Percentiles rank a stretch among this genome's conserved stretches.
These are phyloP conservation scores for Alternaria sp. DNA, from an alignment of 2,329 filamentous ascomycete genomes.

Conservation along the genomic window DNA sequence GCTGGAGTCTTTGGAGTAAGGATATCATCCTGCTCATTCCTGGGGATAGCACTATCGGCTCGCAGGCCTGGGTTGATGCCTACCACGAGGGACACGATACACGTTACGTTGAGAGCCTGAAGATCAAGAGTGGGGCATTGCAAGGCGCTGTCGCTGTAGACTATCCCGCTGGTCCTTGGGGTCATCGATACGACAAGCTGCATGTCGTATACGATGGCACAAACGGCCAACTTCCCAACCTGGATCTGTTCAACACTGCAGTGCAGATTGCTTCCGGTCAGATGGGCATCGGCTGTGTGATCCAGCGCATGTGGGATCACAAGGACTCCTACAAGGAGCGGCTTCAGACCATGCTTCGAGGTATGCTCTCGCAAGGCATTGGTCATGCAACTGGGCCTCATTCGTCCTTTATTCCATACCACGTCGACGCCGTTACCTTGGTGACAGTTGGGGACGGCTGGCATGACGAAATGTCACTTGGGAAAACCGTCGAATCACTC, in stretches of 20 bases:
- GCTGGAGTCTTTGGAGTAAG: constrained; percentile 98
- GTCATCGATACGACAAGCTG: constrained; percentile 83
- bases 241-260: constrained; percentile 95
- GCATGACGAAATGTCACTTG: constrained; percentile 98
- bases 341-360: constrained; percentile 85
- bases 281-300: constrained; percentile 84
- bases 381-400: constrained; percentile 91
- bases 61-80: constrained; percentile 96
- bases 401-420: constrained; percentile 96
- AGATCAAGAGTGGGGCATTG: constrained; percentile 90
- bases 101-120: constrained; percentile 74
- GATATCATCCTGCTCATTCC: constrained; percentile 94
- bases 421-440: constrained; percentile 93
- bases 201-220: constrained; percentile 95
- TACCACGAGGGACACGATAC: constrained; percentile 91
- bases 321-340: constrained; percentile 81
- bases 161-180: constrained; percentile 75
- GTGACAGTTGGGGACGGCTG: constrained; percentile 90
- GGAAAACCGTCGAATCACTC: constrained; percentile 85
- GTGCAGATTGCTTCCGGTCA: constrained; percentile 87
- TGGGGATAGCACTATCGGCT: constrained; percentile 86
- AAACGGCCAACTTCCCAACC: constrained; percentile 93
- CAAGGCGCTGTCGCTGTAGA: constrained; percentile 95
- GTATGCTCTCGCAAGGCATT: constrained; percentile 90
- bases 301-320: constrained; percentile 87